A percentile compares a stretch with the other conserved stretches of the same genome.
Evolutionary conservation across 2,329 filamentous ascomycete genomes (phyloP).

Genomic region (Verticillium tricorpus): DNA sequence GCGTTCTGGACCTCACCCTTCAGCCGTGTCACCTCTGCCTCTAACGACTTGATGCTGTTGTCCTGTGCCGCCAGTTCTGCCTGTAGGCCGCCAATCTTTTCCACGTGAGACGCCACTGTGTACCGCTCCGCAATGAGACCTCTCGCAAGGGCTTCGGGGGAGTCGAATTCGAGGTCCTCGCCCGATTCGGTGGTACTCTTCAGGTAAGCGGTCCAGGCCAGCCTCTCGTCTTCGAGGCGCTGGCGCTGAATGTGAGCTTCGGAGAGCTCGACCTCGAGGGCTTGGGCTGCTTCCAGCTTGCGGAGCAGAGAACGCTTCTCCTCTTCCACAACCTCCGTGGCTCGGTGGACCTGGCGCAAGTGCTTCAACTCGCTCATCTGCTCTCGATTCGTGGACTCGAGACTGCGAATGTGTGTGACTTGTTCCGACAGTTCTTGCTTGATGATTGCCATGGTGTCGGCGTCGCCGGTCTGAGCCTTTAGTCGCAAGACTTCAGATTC

Average conservation of each 20-base stretch:
- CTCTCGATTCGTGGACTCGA: constrained; percentile 78
- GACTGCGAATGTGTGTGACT: constrained; percentile 79
- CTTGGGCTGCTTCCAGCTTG: constrained; percentile 69
- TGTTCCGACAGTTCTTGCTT: constrained; percentile 87
- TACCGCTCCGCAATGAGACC: constrained; percentile 80
- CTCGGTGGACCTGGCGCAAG: constrained; percentile 74
- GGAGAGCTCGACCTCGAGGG: constrained; percentile 69
- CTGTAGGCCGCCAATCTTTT: constrained; percentile 73
- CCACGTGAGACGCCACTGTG: constrained; percentile 72
- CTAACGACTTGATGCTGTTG: constrained; percentile 65
- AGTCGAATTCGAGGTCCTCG: constrained; percentile 71
- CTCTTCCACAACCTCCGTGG: constrained; percentile 91
- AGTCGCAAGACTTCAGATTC: constrained; percentile 80
- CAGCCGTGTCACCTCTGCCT: constrained; percentile 64
- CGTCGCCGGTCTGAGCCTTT: constrained; percentile 82
- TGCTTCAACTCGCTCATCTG: constrained; percentile 76
- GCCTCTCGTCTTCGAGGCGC: constrained; percentile 80
- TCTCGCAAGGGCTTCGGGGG: constrained; percentile 80
- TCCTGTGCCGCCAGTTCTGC: constrained; percentile 76
- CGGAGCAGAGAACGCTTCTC: constrained; percentile 83
- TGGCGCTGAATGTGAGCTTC: constrained; percentile 81
- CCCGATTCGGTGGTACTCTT: constrained; percentile 60
- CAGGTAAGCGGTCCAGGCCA: constrained; percentile 83
- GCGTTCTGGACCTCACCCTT: constrained; percentile 67
- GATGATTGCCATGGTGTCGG: constrained; percentile 79